Percentiles rank a stretch among this genome's conserved stretches.
These are phyloP conservation scores for Alternaria triticina DNA, from an alignment of 2,329 filamentous ascomycete species.

Conservation along the genomic window DNA sequence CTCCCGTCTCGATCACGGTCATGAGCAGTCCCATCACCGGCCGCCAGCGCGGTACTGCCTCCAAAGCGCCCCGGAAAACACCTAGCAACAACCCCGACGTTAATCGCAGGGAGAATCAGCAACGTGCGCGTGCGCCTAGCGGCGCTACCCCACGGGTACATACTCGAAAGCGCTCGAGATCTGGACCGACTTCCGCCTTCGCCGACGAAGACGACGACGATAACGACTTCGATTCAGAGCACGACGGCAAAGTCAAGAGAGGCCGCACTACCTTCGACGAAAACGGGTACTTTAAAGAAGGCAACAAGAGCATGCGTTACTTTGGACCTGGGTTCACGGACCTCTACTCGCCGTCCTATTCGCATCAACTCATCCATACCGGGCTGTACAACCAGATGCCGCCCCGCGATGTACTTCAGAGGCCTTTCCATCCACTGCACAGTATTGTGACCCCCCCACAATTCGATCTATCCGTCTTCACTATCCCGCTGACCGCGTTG, in stretches of 20 bases:
- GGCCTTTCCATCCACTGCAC: neutral
- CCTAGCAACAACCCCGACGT: neutral
- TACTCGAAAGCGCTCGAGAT: neutral
- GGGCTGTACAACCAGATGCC: neutral
- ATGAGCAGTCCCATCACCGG: neutral
- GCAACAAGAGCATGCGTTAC: neutral
- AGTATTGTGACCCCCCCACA: neutral
- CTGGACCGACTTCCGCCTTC: neutral
- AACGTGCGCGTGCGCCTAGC: neutral
- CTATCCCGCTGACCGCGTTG: neutral
- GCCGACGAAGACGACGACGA: neutral
- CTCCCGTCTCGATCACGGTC: neutral
- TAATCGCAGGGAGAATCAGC: neutral
- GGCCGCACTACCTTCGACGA: neutral
- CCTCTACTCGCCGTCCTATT: neutral
- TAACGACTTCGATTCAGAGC: neutral
- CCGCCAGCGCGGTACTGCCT: neutral
- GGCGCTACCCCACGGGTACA: neutral
- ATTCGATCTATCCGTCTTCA: neutral
- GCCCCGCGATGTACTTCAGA: neutral
- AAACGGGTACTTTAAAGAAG: neutral
- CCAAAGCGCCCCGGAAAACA: neutral
- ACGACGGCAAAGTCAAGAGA: neutral
- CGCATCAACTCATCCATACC: neutral
- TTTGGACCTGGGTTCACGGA: neutral